Evolutionary conservation across 1,284 basidiomycete genomes (phyloP), one percentile per base, ranked within the genome.

Genomic region (Tylopilus sp.): DNA sequence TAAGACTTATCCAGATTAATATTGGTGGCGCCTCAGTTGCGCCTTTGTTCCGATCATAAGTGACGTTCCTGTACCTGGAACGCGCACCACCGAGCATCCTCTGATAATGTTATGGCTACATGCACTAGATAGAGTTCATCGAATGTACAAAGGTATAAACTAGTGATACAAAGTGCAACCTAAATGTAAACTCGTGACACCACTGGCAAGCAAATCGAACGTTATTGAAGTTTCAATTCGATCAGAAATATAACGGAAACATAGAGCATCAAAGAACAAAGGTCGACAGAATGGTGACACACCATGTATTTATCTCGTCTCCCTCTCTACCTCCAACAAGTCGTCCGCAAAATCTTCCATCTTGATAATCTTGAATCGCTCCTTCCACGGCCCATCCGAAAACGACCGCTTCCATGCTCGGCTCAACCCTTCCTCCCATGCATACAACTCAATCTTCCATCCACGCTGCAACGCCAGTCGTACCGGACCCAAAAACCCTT

Each of bases 371-470:
- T 77, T 82, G 70, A 90, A 89, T 72, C 82, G 73, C 29, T 77
- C 80, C 67, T 69, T 73, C 69, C 70, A 73, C 60, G 83, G 82
- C 2, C 81, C 83, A 41, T 83, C 83, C 12, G 87, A 88, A 77
- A 92, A 93, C 74, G 91, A 88, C 61, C 85, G 82, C 76, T 80
- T 84, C 92, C 92, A 94, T 33, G 88, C 84, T 38, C 87, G 83
- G 76, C 93, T 94, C 66, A 94, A 76, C 2, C 92, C 92, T 41
- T 89, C 89, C 73, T 93, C 91, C 93, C 93, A 95, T 9, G 92
- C 92, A 75, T 93, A 93, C 72, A 97, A 76, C 81, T 97, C 95
- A 19, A 97, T 94, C 66, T 84, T 86, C 95, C 95, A 97, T 3
- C 95, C 95, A 61, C 90, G 87, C 78, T 89, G 90, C 72, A 96